Percentiles rank a stretch among this genome's conserved stretches.
Evolutionary conservation across 441 rosid species (phyloP).

Genomic region (Adansonia gregorii): DNA sequence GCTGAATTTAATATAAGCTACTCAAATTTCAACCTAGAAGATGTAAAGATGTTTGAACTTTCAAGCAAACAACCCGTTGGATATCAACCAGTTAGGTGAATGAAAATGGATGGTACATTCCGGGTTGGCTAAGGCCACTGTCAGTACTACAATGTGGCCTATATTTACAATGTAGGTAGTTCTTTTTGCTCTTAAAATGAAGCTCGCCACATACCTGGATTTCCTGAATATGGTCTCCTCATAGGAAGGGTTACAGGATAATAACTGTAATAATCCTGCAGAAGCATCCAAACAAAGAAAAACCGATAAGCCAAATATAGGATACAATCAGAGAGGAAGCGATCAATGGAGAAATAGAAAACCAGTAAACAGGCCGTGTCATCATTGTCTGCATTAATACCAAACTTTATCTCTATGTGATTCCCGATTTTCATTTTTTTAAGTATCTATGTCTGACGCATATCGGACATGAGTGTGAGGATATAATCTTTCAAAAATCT

Average conservation of each 20-base stretch:
- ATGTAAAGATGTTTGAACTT: neutral
- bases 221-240: slow-evolving; percentile 75
- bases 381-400: slow-evolving; percentile 19
- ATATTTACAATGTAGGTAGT: neutral
- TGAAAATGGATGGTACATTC: neutral
- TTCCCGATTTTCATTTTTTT: too few species aligned
- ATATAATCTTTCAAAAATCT: too few species aligned
- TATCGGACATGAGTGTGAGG: too few species aligned
- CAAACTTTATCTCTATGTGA: slow-evolving; percentile 3
- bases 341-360: neutral
- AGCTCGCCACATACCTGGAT: slow-evolving; percentile 60
- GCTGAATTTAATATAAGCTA: slow-evolving; percentile 41
- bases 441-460: too few species aligned
- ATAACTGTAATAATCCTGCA: slow-evolving; percentile 71
- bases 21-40: slow-evolving; percentile 17
- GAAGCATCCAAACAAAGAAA: slow-evolving; percentile 3
- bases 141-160: neutral
- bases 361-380: slow-evolving; percentile 17
- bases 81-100: neutral
- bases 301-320: neutral
- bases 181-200: neutral
- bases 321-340: neutral
- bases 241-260: slow-evolving; percentile 78
- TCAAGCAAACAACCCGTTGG: neutral
- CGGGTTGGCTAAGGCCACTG: neutral